Conservation (phyloP, 148 eudicot genomes). For the Amaranthus hypochondriacus region DNA sequence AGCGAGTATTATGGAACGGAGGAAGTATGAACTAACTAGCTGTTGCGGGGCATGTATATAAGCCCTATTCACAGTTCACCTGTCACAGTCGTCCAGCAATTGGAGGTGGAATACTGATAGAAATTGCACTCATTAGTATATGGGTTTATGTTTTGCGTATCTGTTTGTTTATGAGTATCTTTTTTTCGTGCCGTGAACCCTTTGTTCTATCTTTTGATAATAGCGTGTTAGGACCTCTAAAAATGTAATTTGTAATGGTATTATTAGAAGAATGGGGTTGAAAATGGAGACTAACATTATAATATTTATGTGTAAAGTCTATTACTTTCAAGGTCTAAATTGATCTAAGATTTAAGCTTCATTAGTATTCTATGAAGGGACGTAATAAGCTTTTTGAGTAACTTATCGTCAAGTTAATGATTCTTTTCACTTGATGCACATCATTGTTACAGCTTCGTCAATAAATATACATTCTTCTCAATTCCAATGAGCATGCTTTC, state of each 20-base stretch:
- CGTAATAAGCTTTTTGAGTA: background rate
- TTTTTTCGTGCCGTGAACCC: background rate
- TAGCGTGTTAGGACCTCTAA: background rate
- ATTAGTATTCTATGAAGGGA: background rate
- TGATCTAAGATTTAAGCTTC: conserved; percentile 2
- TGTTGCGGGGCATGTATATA: background rate
- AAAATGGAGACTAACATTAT: background rate
- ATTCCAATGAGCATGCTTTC: background rate
- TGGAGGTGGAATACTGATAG: background rate
- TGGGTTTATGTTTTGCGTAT: background rate
- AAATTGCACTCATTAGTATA: background rate
- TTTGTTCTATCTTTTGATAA: background rate
- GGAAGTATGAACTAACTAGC: background rate
- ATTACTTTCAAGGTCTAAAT: background rate
- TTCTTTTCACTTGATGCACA: background rate
- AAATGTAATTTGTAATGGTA: background rate
- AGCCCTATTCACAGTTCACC: background rate
- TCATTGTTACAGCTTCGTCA: background rate
- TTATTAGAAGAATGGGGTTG: no score
- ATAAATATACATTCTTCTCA: background rate
- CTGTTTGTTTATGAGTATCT: background rate
- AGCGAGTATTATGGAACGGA: no score
- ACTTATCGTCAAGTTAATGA: background rate
- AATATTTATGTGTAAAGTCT: background rate
- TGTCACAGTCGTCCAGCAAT: background rate